Evolutionary conservation across 2,329 filamentous ascomycete genomes (phyloP).

Genomic region (Fusarium nisikadoi): DNA sequence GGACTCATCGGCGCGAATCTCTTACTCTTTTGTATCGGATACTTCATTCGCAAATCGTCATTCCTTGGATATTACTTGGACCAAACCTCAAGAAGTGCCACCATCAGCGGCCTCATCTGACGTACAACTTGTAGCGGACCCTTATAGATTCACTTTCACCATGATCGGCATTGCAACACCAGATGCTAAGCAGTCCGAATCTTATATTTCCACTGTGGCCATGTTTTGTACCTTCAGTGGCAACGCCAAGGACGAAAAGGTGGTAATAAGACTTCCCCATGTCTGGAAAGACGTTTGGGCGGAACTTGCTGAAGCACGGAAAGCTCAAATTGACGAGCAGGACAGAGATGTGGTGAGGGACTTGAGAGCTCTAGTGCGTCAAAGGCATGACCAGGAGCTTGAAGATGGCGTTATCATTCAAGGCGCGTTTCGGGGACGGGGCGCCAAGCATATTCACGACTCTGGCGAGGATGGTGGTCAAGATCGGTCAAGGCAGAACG

Average conservation of each 20-base stretch:
- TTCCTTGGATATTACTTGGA: constrained; percentile 80
- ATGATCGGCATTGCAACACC: constrained; percentile 82
- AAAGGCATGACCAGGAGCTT: constrained; percentile 74
- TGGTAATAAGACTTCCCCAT: constrained; percentile 79
- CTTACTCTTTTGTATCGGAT: constrained; percentile 76
- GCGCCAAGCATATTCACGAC: constrained; percentile 59
- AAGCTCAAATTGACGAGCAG: constrained; percentile 73
- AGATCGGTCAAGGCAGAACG: constrained; percentile 56
- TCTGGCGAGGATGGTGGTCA: constrained; percentile 58
- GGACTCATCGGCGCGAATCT: constrained; percentile 75
- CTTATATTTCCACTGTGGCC: constrained; percentile 82
- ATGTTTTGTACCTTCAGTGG: constrained; percentile 83
- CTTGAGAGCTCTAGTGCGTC: constrained; percentile 76
- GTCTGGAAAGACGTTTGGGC: constrained; percentile 88
- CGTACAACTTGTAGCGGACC: constrained; percentile 58
- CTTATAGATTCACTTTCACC: constrained; percentile 71
- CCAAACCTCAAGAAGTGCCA: constrained; percentile 72
- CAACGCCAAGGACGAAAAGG: constrained; percentile 87
- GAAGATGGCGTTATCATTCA: constrained; percentile 81
- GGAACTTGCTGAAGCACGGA: constrained; percentile 78
- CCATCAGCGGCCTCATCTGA: constrained; percentile 50
- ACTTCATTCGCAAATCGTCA: constrained; percentile 81
- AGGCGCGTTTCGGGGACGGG: constrained; percentile 76
- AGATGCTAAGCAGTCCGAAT: constrained; percentile 83
- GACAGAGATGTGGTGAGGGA: constrained; percentile 77